Base-by-base conservation (phyloP, 148 eudicot species). In the Chenopodium suecicum region DNA sequence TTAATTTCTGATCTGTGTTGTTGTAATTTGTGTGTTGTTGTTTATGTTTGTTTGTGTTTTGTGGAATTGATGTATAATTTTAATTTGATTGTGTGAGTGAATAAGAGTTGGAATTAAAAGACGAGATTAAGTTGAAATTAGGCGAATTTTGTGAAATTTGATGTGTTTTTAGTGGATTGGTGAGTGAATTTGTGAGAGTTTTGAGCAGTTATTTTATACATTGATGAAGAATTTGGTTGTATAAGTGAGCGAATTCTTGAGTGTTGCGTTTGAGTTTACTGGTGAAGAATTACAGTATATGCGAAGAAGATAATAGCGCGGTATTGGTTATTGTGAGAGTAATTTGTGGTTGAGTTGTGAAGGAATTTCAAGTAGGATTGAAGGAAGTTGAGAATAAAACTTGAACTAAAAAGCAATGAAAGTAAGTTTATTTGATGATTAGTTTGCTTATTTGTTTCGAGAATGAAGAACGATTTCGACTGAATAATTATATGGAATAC, bases 1-100 rank as follows among this genome's bases (percentile, higher is more conserved):
- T 65, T 0, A 6, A 73, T 70, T 75, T 69, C 2, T 78, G 62
- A 78, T 70, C 74, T 74, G 29, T 76, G 73, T 34, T 74, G 58
- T 20, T 79, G 34, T 54, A 11, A 29, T 41, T 50, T 71, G 44
- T 41, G 44, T 41, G 44, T 41, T 41, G 44, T 41, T 41, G 44
- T 32, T 29, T 41, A 0, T 70, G 41, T 80, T 67, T 78, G 75
- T 68, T 27, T 27, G 29, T 27, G 29, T 27, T 27, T 27, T 27
- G 34, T 67, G 73, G 58, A 68, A 37, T 37, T 44, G 44, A 0
- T 47, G 31, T 27, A 27, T 4, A 31, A 63, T 58, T 29, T 13
- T 73, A 20, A 5, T 22, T 20, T 23, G 25, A n/a, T 62, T 62
- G 23, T 62, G 23, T 1, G 66, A 62, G n/a, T 62, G 1, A n/a